Evolutionary conservation across 2,329 filamentous ascomycete genomes (phyloP), one percentile per base, ranked within the genome.

Genomic region (Ophiosphaerella herpotricha): DNA sequence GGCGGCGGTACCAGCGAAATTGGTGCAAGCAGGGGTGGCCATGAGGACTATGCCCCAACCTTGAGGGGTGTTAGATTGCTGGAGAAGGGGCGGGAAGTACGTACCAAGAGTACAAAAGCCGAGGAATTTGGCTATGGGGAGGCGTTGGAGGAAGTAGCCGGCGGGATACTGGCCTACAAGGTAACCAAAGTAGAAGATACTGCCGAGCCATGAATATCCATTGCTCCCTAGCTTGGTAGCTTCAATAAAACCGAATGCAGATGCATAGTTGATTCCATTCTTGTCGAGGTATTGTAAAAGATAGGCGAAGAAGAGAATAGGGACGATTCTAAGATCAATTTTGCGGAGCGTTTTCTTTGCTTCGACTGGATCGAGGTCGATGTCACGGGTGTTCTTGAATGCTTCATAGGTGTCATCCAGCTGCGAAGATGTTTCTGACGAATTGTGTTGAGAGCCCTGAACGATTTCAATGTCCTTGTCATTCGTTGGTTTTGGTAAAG

Each of bases 101-200:
- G 16, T 29, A 12, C 11, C 12, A 2, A 8, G 11, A 9, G 75
- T 77, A 8, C 75, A 76, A 14, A 54, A 61, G 2, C 72, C 71
- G 1, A 80, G 63, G 39, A 78, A 76, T 34, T 79, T 80, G 2
- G 72, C 77, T 34, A 77, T 75, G 0, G 78, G 78, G 1, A 79
- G 61, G 34, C 75, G 71, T 50, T 80, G 77, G 44, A 80, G 61
- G 1, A 76, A 61, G 33, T 75, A 72, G 11, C 76, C 76, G 0
- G 73, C 71, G 1, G 77, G 78, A 43, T 71, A 78, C 56, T 80
- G 77, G 1, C 75, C 75, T 21, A 72, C 60, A 1, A 80, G 69
- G 52, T 80, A 79, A 12, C 78, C 77, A 54, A 81, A 78, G 58
- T 80, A 81, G 58, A 80, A 80, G 7, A 80, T 79, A 2, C 72